phyloP scores from a whole-genome alignment of 371 early-diverging fungal genomes.

The Nematocida minor region DNA sequence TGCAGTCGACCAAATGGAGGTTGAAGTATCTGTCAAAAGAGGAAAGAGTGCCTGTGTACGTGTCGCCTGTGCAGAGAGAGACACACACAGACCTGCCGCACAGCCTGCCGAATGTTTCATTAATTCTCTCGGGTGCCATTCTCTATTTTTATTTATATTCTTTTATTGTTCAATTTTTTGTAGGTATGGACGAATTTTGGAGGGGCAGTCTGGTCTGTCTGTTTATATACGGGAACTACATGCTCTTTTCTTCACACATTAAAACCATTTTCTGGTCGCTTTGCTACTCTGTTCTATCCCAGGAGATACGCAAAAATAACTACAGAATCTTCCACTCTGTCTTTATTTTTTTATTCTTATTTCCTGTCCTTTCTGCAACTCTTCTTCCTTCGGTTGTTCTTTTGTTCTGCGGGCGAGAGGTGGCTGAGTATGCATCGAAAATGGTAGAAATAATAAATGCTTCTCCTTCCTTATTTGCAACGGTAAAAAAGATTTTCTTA shows the following conservation, averaged over 20 bases:
- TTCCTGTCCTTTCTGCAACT: neutral
- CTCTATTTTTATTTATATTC: neutral
- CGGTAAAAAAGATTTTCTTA: neutral
- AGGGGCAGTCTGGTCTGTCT: neutral
- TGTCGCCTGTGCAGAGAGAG: neutral
- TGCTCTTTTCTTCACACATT: neutral
- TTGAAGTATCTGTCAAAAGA: too few species aligned
- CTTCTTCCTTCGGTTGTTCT: constrained; percentile 14
- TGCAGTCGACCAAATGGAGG: too few species aligned
- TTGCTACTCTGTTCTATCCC: constrained; percentile 23
- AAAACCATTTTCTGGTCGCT: constrained; percentile 27
- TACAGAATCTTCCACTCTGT: neutral
- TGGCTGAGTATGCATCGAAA: neutral
- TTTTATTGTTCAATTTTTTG: neutral
- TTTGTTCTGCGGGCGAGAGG: constrained; percentile 3
- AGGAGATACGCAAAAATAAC: neutral
- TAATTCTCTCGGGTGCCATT: neutral
- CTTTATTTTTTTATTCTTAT: neutral
- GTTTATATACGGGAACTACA: constrained; percentile 33
- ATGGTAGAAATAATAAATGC: neutral
- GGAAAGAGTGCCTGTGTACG: neutral
- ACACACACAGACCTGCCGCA: neutral
- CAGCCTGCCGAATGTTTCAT: neutral
- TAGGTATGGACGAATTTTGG: constrained; percentile 37
- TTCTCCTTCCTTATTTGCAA: neutral